These are phyloP conservation scores for Dendrocalamus sinicus DNA, from an alignment of 176 grass and related monocot genomes.

Conservation along the genomic window DNA sequence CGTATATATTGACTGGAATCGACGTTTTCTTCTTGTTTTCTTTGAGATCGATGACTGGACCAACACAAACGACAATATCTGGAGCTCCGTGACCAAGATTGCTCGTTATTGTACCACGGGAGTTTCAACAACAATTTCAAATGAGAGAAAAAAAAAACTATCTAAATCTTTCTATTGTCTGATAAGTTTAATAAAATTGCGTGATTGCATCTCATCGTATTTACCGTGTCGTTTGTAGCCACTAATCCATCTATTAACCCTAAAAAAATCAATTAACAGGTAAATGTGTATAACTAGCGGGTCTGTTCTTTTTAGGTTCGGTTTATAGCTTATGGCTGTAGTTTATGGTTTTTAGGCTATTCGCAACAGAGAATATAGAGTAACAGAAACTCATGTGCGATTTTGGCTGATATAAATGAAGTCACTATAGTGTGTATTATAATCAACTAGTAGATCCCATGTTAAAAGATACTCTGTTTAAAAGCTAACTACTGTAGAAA, in stretches of 20 bases:
- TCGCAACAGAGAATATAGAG: too few species aligned
- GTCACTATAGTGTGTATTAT: too few species aligned
- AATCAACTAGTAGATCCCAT: too few species aligned
- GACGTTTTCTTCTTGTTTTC: constrained; percentile 23
- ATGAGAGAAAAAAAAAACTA: not conserved
- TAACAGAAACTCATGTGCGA: too few species aligned
- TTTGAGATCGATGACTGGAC: not conserved
- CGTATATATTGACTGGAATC: constrained; percentile 37
- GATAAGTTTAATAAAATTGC: not conserved
- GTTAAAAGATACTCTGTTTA: too few species aligned
- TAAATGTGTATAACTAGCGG: not conserved
- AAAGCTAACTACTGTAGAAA: too few species aligned
- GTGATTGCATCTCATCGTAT: not conserved
- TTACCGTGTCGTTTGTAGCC: not conserved
- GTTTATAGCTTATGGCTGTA: too few species aligned
- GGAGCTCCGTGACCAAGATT: not conserved
- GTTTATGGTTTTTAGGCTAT: too few species aligned
- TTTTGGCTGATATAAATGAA: too few species aligned
- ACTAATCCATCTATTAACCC: not conserved
- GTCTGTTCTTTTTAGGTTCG: too few species aligned
- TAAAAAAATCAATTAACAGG: not conserved
- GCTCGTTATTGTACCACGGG: not conserved
- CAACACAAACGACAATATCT: not conserved
- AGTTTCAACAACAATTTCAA: not conserved
- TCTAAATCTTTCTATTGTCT: not conserved